Conservation (phyloP, 768 basidiomycete species). For the Russula sp. region DNA sequence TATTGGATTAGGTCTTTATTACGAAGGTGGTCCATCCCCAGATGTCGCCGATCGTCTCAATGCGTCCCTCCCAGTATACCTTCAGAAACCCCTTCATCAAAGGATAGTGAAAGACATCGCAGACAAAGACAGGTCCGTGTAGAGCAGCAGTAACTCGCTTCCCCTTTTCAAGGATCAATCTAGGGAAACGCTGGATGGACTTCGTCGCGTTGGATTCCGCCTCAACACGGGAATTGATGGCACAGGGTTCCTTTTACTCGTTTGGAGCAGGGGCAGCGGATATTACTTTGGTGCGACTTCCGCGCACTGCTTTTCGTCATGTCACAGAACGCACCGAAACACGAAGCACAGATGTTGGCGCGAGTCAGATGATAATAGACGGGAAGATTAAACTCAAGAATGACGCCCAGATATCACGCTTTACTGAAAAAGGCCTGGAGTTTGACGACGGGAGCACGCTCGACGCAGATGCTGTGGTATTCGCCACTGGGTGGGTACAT, state of each 20-base stretch:
- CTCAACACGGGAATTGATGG: conserved; percentile 48
- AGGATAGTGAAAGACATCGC: conserved; percentile 46
- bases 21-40: conserved; percentile 32
- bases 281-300: conserved; percentile 58
- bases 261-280: conserved; percentile 50
- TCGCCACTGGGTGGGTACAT: conserved; percentile 45
- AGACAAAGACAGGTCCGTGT: conserved; percentile 48
- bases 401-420: conserved; percentile 42
- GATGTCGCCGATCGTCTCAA: conserved; percentile 56
- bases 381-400: conserved; percentile 50
- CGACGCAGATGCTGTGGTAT: conserved; percentile 48
- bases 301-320: background rate
- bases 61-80: conserved; percentile 40
- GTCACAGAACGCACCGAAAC: conserved; percentile 1
- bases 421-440: conserved; percentile 41
- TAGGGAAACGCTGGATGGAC: conserved; percentile 52
- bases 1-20: conserved; percentile 18
- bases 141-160: background rate
- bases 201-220: conserved; percentile 55
- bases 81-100: conserved; percentile 35
- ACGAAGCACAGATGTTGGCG: conserved; percentile 39
- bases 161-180: background rate
- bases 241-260: conserved; percentile 48
- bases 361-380: conserved; percentile 44
- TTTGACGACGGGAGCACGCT: conserved; percentile 45